These are phyloP conservation scores for Sporisorium graminicola DNA, from an alignment of 1,284 basidiomycete species.

Conservation along the genomic window DNA sequence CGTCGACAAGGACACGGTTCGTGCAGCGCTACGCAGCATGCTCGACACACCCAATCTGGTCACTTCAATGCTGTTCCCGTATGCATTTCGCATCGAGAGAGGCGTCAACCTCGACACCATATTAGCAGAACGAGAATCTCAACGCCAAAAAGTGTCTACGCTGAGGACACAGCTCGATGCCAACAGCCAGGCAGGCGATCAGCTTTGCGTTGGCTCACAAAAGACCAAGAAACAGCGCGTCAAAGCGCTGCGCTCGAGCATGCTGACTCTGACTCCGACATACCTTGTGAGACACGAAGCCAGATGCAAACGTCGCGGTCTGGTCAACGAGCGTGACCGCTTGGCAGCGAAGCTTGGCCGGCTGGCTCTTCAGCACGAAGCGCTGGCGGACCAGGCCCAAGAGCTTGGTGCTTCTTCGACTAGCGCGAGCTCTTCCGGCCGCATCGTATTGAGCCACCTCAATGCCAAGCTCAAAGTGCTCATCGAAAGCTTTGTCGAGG, in stretches of 20 bases:
- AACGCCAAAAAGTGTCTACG: constrained; percentile 29
- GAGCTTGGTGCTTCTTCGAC: constrained; percentile 14
- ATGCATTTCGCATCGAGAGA: constrained; percentile 34
- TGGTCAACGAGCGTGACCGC: constrained; percentile 45
- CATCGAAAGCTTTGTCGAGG: constrained; percentile 23
- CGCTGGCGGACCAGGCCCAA: constrained; percentile 28
- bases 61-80: constrained; percentile 58
- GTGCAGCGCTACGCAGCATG: constrained; percentile 34
- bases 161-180: constrained; percentile 33
- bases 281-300: constrained; percentile 58
- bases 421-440: neutral
- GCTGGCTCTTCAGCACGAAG: constrained; percentile 39
- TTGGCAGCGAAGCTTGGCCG: constrained; percentile 52
- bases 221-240: constrained; percentile 32
- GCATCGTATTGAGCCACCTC: constrained; percentile 33
- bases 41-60: constrained; percentile 53
- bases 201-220: constrained; percentile 18
- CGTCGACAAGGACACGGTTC: constrained; percentile 28
- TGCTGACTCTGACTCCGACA: constrained; percentile 39
- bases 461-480: constrained; percentile 43
- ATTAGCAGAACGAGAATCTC: constrained; percentile 19
- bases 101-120: constrained; percentile 33
- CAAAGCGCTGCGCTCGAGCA: constrained; percentile 33
- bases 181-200: constrained; percentile 18
- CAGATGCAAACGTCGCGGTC: constrained; percentile 46